These are phyloP conservation scores for Backusella circina DNA, from an alignment of 192 early-diverging fungal genomes.

Conservation along the genomic window DNA sequence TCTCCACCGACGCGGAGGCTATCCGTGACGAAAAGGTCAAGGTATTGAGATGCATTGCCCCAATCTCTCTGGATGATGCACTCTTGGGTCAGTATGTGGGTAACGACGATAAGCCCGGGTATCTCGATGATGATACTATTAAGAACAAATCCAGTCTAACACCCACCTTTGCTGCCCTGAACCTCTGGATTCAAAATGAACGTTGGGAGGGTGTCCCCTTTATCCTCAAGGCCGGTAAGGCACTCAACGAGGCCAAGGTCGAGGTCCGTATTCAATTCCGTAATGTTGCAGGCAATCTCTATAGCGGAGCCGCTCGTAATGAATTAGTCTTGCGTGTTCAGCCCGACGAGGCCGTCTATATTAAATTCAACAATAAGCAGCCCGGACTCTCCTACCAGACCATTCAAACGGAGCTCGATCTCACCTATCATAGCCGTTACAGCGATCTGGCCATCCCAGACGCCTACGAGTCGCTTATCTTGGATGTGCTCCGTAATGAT, in stretches of 20 bases:
- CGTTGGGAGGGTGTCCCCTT: conserved; percentile 94
- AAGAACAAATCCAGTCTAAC: conserved; percentile 72
- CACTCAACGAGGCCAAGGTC: conserved; percentile 88
- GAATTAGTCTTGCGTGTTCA: conserved; percentile 95
- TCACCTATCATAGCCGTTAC: conserved; percentile 90
- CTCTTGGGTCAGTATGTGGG: conserved; percentile 92
- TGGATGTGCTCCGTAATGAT: conserved; percentile 89
- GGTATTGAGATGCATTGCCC: conserved; percentile 67
- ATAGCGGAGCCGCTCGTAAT: conserved; percentile 77
- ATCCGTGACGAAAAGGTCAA: conserved; percentile 96
- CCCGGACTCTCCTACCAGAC: conserved; percentile 84
- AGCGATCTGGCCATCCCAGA: conserved; percentile 89
- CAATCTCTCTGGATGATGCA: conserved; percentile 76
- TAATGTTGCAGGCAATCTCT: conserved; percentile 82
- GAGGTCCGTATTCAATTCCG: conserved; percentile 97
- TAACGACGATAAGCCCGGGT: conserved; percentile 83
- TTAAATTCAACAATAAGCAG: conserved; percentile 96
- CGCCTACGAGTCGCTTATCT: conserved; percentile 92
- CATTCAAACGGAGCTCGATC: conserved; percentile 88
- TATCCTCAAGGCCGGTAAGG: conserved; percentile 86
- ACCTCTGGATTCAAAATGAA: conserved; percentile 88
- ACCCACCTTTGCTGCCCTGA: conserved; percentile 88
- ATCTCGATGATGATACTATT: conserved; percentile 89
- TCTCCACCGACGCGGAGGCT: conserved; percentile 83
- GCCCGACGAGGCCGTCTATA: conserved; percentile 92